Evolutionary conservation across 306 rosid genomes (phyloP).

Genomic region (Crotalaria pallida): DNA sequence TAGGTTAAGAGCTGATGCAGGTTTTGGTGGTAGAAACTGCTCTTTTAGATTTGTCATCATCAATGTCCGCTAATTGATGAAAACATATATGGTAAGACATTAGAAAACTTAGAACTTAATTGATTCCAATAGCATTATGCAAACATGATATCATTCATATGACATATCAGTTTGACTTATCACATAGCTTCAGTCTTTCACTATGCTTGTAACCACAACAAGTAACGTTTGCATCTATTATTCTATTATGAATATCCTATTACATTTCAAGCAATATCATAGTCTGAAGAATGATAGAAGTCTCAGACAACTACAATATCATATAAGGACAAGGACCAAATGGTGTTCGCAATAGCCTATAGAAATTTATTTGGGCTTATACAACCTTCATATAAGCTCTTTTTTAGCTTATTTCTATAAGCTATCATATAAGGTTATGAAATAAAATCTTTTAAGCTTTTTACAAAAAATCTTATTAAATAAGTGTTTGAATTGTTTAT

Average conservation of each 20-base stretch:
- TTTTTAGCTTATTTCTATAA: no score
- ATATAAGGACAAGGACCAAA: no score
- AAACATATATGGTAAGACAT: constrained; percentile 12
- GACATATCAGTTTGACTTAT: not conserved
- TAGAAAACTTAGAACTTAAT: not conserved
- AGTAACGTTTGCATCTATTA: not conserved
- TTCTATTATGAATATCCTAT: not conserved
- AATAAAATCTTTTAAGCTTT: no score
- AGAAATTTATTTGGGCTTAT: no score
- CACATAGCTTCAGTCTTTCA: not conserved
- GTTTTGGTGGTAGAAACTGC: constrained; percentile 79
- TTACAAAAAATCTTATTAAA: no score
- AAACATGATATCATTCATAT: not conserved
- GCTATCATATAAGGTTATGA: no score
- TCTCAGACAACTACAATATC: no score
- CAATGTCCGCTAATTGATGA: constrained; percentile 25
- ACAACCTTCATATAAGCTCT: no score
- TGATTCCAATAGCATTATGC: not conserved
- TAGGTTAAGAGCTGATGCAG: constrained; percentile 68
- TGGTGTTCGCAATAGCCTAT: no score
- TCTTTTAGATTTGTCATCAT: constrained; percentile 87
- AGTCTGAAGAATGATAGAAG: no score
- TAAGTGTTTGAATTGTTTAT: no score
- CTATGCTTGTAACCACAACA: not conserved
- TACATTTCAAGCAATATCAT: no score